A percentile compares a stretch with the other conserved stretches of the same genome.
Conservation (phyloP, 202 grass and related monocot species). For the Carex arenaria region DNA sequence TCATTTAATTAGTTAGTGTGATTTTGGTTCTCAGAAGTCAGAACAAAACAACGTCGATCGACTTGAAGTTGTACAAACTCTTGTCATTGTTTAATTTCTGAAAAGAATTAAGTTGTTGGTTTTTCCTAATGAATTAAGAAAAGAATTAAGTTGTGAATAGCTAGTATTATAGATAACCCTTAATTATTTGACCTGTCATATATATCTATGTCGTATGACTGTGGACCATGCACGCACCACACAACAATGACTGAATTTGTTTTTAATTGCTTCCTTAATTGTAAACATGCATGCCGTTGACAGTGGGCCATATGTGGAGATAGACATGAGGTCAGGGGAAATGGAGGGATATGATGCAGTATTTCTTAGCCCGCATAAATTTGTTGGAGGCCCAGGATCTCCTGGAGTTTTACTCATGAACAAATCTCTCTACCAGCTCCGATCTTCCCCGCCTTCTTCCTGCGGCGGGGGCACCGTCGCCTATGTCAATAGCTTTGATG, state of each 20-base stretch:
- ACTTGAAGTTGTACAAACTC: too few species aligned
- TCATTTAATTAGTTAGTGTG: background rate
- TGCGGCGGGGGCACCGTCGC: conserved; percentile 68
- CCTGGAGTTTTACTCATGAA: conserved; percentile 76
- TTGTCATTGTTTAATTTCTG: too few species aligned
- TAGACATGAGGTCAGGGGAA: conserved; percentile 76
- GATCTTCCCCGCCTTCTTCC: conserved; percentile 38
- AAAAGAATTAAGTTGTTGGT: too few species aligned
- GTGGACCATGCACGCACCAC: too few species aligned
- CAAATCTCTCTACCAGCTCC: conserved; percentile 51
- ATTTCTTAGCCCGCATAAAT: conserved; percentile 80
- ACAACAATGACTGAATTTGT: background rate
- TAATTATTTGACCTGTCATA: too few species aligned
- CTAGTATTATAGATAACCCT: background rate
- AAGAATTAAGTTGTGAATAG: background rate
- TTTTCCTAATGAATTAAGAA: background rate
- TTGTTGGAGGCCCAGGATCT: conserved; percentile 63
- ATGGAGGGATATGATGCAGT: conserved; percentile 70
- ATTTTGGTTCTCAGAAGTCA: background rate
- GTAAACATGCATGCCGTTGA: background rate
- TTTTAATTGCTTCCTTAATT: background rate
- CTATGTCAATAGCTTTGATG: conserved; percentile 59
- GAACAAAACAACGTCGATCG: too few species aligned
- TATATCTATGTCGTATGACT: too few species aligned
- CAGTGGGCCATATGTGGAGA: conserved; percentile 75